Conservation (phyloP, 768 basidiomycete species). For the Suillus cothurnatus region DNA sequence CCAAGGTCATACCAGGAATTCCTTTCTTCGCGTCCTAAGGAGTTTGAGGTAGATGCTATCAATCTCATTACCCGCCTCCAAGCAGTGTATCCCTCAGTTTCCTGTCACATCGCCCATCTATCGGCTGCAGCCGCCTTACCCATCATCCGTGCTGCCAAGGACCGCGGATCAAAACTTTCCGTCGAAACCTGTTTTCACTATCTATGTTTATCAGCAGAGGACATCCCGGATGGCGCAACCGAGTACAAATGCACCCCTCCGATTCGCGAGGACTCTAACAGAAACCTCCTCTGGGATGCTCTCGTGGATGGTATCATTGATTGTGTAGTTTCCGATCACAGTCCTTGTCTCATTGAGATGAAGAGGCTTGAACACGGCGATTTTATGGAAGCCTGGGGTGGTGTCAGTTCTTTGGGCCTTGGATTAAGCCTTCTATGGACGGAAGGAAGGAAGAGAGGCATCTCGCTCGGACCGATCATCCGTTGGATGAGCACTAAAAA, state of each 20-base stretch:
- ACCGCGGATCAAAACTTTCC: constrained; percentile 68
- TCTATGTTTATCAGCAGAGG: constrained; percentile 71
- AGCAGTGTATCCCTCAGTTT: constrained; percentile 60
- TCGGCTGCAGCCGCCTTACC: constrained; percentile 85
- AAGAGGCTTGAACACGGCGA: constrained; percentile 79
- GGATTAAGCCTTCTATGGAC: constrained; percentile 91
- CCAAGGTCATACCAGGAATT: constrained; percentile 75
- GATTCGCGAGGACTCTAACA: constrained; percentile 73
- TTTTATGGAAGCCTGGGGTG: constrained; percentile 93
- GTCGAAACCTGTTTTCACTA: constrained; percentile 99
- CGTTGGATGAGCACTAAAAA: constrained; percentile 74
- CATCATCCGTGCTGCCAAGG: constrained; percentile 67
- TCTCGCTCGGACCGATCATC: constrained; percentile 61
- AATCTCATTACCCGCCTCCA: constrained; percentile 71
- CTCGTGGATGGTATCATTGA: constrained; percentile 83
- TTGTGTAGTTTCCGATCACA: constrained; percentile 95
- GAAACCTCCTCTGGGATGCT: constrained; percentile 79
- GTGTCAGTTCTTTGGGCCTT: constrained; percentile 87
- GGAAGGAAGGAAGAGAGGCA: constrained; percentile 56
- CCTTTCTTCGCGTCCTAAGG: constrained; percentile 81
- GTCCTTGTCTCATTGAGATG: constrained; percentile 81
- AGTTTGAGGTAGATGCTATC: constrained; percentile 82
- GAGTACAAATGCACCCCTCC: constrained; percentile 98
- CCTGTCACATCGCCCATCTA: constrained; percentile 96
- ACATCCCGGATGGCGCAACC: constrained; percentile 74